phyloP scores from a whole-genome alignment of 164 flowering plant species.

The Santalum album region DNA sequence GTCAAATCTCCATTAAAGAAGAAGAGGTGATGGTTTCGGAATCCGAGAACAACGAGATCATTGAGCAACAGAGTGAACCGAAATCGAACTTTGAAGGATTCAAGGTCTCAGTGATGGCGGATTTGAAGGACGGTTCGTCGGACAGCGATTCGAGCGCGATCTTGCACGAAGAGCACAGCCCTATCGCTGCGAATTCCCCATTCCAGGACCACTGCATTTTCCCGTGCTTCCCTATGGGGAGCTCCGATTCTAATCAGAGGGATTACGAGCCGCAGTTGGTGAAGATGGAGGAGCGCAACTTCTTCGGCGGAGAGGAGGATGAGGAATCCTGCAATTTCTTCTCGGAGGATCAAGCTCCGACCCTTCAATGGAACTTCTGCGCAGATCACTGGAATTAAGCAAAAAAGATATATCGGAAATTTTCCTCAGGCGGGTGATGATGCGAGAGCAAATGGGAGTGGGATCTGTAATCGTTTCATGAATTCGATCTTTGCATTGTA shows the following conservation, averaged over 20 bases:
- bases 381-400: slow-evolving; percentile 73
- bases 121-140: slow-evolving; percentile 60
- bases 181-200: slow-evolving; percentile 32
- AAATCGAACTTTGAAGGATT: not conserved
- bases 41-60: slow-evolving; percentile 21
- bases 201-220: slow-evolving; percentile 16
- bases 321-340: slow-evolving; percentile 76
- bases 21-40: slow-evolving; percentile 38
- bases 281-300: slow-evolving; percentile 81
- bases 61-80: too few species aligned
- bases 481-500: too few species aligned
- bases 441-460: too few species aligned
- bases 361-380: slow-evolving; percentile 73
- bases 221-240: slow-evolving; percentile 7
- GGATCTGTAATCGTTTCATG: too few species aligned
- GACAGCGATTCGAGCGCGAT: slow-evolving; percentile 94
- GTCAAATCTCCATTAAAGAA: slow-evolving; percentile 29
- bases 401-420: slow-evolving; percentile 5
- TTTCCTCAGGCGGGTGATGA: too few species aligned
- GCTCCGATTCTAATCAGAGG: slow-evolving; percentile 8
- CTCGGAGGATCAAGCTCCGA: slow-evolving; percentile 79
- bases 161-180: slow-evolving; percentile 65
- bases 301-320: slow-evolving; percentile 50
- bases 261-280: slow-evolving; percentile 38
- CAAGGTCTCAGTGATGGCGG: slow-evolving; percentile 20